Base-by-base conservation (phyloP, 2,329 filamentous ascomycete genomes). In the Aspergillus cejpii region DNA sequence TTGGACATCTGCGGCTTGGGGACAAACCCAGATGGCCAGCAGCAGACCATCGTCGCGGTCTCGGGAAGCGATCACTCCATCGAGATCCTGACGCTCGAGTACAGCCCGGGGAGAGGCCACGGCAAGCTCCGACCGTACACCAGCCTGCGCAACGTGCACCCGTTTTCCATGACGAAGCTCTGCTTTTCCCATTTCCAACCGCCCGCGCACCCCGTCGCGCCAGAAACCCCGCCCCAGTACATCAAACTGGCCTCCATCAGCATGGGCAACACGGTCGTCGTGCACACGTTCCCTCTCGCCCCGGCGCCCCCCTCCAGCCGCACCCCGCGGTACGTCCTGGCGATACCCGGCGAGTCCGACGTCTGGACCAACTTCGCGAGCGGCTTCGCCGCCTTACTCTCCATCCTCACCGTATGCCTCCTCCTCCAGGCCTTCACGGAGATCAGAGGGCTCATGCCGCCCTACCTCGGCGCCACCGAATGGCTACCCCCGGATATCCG, bases 191-290 rank as follows among this genome's bases (percentile, higher is more conserved):
- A 61, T 11, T 83, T 83, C 61, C 60, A 64, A 17, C 69, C 77
- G 1, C 79, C 77, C 1, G 45, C 58, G 3, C 59, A 69, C 40
- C 64, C 77, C n/a, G 71, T 76, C 50, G 70, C 67, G 2, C 61
- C 72, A 55, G 63, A 70, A 43, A 69, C 69, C 40, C 60, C 64
- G 28, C 73, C 78, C 12, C 77, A 82, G 55, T 80, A 80, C 58
- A 71, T 94, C 54, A 87, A 86, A 56, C 78, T 95, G 3, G 89
- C 87, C 23, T 90, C 85, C 37, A 84, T 87, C 31, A 88, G 85
- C 39, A 81, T 94, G 55, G 84, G 81, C 48, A 90, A 89, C 62
- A 86, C 82, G 0, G 80, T 89, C 31, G 80, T 85, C 23, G 82
- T 94, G 20, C 87, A 94, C 65, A 84, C 80, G 29, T 81, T 95